Evolutionary conservation across 23 red algal species (phyloP), one percentile per base, ranked within the genome.

Genomic region (Gracilaria caudata): DNA sequence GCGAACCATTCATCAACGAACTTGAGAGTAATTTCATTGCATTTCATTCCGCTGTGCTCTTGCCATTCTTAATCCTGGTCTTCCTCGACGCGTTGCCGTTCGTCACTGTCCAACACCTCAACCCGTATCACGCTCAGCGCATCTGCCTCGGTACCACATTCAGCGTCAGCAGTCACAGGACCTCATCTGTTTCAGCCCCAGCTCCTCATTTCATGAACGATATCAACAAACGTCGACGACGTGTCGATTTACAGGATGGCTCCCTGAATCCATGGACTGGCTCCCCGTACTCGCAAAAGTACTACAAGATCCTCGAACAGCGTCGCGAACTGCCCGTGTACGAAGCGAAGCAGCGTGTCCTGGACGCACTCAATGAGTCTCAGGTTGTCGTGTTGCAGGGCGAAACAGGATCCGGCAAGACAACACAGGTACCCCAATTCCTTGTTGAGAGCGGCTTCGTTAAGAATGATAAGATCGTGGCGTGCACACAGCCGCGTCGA

Each of bases 371-470:
- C 7, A 38, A 14, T 16, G 55, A 76, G 9, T 55, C 93, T 36
- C 77, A 91, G 40, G 97, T 99, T 24, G 54, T 95, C 37, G 97
- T 99, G 13, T 53, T 99, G 19, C 73, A 94, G 20, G 97, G 97
- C 32, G 93, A 99, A 90, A 99, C 97, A 16, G 93, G 97, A 19
- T 95, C 93, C 14, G 97, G 97, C 2, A 99, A 99, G 90, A 99
- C 97, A 7, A 99, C 97, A 4, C 97, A 99, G 83, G 80, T 99
- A 35, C 92, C 97, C 26, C 92, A 95, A 68, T 95, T 94, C 46
- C 71, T 99, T 36, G 90, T 94, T 12, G 88, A 99, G 51, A 90
- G 60, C 20, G 97, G 97, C 20, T 95, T 87, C 76, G 44, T 40
- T 38, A 39, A 75, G 29, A 24, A 87, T 82, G 71, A 72, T 29